Percentiles rank a stretch among this genome's conserved stretches.
These are phyloP conservation scores for Chondrostereum purpureum DNA, from an alignment of 1,284 basidiomycete genomes.

Conservation along the genomic window DNA sequence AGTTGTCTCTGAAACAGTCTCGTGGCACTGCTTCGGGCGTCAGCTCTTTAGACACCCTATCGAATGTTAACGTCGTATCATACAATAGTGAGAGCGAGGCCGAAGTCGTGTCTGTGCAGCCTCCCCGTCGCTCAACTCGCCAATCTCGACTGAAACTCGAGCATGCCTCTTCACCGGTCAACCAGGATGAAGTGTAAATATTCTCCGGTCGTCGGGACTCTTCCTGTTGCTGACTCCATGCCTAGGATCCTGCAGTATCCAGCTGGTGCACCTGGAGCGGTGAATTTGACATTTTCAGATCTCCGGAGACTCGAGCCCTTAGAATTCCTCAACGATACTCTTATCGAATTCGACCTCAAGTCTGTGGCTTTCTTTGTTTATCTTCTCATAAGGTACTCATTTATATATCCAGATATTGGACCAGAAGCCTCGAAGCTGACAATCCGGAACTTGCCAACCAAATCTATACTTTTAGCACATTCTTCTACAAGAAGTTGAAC, in stretches of 20 bases:
- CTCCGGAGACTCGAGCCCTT: conserved; percentile 63
- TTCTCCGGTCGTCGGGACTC: conserved; percentile 5
- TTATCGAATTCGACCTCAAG: conserved; percentile 95
- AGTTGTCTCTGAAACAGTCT: no score
- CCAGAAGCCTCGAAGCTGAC: conserved; percentile 45
- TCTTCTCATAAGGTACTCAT: conserved; percentile 3
- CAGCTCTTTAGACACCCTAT: no score
- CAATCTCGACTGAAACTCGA: conserved; percentile 13
- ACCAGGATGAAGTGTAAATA: conserved; percentile 62
- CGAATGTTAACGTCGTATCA: no score
- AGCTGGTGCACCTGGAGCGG: conserved; percentile 57
- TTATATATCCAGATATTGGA: conserved; percentile 52
- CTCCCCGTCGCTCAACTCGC: conserved; percentile 25
- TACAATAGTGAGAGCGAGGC: no score
- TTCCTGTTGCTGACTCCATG: conserved; percentile 2
- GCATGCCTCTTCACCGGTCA: conserved; percentile 24
- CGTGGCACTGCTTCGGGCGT: no score
- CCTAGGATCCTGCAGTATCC: conserved; percentile 74
- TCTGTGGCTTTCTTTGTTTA: conserved; percentile 29
- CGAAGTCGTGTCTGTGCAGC: no score
- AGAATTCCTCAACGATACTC: conserved; percentile 91
- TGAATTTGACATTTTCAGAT: conserved; percentile 79
- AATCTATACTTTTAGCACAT: conserved; percentile 92
- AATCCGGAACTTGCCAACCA: conserved; percentile 63
- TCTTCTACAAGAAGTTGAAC: conserved; percentile 95